phyloP scores from a whole-genome alignment of 257 asterid species.

The Osmanthus fragrans region DNA sequence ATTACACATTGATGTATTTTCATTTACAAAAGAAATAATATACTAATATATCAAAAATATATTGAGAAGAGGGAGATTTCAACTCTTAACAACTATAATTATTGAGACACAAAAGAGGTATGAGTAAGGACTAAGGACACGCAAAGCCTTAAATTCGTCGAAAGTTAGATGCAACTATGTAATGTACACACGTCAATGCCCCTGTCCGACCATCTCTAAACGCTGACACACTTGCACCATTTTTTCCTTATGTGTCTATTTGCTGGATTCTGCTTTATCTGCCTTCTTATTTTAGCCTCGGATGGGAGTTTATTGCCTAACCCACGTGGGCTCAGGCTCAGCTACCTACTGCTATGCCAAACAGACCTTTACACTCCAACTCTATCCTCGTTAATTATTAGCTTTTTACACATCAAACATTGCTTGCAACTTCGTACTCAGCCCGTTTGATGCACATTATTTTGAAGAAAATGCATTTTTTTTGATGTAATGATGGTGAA shows the following conservation, averaged over 20 bases:
- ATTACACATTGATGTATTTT: too few species aligned
- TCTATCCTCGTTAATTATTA: neutral
- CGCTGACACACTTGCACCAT: slow-evolving; percentile 30
- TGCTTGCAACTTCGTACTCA: neutral
- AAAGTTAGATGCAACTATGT: slow-evolving; percentile 34
- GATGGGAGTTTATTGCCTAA: slow-evolving; percentile 24
- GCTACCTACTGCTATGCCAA: slow-evolving; percentile 28
- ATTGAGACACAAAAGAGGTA: slow-evolving; percentile 15
- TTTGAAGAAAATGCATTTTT: too few species aligned
- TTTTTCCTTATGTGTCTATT: slow-evolving; percentile 39
- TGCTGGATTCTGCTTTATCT: slow-evolving; percentile 41
- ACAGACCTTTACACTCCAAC: slow-evolving; percentile 35
- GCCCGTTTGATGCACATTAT: too few species aligned
- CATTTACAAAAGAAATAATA: too few species aligned
- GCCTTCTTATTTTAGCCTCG: slow-evolving; percentile 33
- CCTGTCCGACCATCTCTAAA: slow-evolving; percentile 21
- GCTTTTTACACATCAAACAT: neutral
- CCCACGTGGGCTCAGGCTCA: slow-evolving; percentile 42
- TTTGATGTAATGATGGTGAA: too few species aligned
- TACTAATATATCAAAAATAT: too few species aligned
- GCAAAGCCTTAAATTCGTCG: slow-evolving; percentile 85
- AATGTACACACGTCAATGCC: neutral
- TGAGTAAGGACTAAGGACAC: slow-evolving; percentile 50
- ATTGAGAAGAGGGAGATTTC: too few species aligned
- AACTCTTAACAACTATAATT: neutral